phyloP scores from a whole-genome alignment of 768 basidiomycete species.

The Mycena epipterygia region DNA sequence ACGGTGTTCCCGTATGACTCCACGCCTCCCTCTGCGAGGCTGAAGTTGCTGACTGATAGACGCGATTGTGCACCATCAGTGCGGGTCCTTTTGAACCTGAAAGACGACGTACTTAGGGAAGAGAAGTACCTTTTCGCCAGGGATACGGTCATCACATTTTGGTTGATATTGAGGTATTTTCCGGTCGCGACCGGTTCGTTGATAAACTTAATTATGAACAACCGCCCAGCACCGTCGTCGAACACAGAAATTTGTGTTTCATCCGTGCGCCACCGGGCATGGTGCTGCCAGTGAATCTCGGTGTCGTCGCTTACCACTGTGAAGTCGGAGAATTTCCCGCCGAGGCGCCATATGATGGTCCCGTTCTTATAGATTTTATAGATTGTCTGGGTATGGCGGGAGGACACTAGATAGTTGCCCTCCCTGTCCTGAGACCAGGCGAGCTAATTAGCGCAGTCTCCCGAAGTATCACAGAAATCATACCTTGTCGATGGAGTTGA shows the following conservation, averaged over 20 bases:
- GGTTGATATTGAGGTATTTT: conserved; percentile 26
- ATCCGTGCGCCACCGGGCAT: conserved; percentile 34
- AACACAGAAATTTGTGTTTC: conserved; percentile 27
- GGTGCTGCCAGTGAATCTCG: conserved; percentile 37
- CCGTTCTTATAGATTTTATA: conserved; percentile 37
- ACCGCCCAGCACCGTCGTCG: conserved; percentile 28
- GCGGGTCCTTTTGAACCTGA: not conserved
- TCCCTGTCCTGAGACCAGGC: conserved; percentile 14
- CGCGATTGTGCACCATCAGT: too few relatives aligned
- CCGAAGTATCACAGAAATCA: too few relatives aligned
- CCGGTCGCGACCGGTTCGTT: conserved; percentile 23
- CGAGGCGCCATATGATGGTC: conserved; percentile 38
- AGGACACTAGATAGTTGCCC: conserved; percentile 38
- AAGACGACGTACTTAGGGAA: conserved; percentile 21
- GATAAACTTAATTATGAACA: not conserved
- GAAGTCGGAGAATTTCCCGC: conserved; percentile 33
- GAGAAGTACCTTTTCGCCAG: conserved; percentile 21
- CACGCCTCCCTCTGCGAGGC: conserved; percentile 18
- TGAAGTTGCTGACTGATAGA: not conserved
- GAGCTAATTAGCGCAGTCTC: not conserved
- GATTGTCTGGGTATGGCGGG: conserved; percentile 32
- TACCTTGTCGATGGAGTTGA: conserved; percentile 33
- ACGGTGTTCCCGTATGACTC: conserved; percentile 25
- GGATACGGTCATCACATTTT: conserved; percentile 18
- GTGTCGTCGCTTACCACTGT: conserved; percentile 25